Percentiles rank a stretch among this genome's conserved stretches.
Evolutionary conservation across 192 early-diverging fungal species (phyloP).

Genomic region (Backusella psychrophila): DNA sequence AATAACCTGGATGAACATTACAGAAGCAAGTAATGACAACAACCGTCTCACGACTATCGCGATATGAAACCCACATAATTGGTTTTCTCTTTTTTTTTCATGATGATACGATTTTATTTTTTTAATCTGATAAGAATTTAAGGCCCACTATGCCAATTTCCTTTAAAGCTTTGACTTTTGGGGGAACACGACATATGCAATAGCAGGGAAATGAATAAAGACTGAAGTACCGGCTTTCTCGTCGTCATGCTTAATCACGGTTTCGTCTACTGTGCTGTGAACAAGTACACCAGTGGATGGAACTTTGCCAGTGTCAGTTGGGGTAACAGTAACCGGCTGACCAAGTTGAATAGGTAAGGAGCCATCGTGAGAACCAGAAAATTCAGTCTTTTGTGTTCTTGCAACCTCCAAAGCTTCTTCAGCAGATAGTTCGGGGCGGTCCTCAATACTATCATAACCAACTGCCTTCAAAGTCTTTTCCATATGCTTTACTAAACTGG

Average conservation of each 20-base stretch:
- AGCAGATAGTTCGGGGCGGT: not conserved
- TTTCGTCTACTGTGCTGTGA: not conserved
- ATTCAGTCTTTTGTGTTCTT: not conserved
- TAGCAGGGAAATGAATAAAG: slow-evolving; percentile 26
- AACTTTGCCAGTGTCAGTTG: slow-evolving; percentile 17
- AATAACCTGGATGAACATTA: no score
- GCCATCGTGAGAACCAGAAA: not conserved
- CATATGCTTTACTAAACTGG: not conserved
- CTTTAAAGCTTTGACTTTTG: not conserved
- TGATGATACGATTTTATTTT: not conserved
- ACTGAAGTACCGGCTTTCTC: not conserved
- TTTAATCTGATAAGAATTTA: slow-evolving; percentile 1
- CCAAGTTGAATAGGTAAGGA: slow-evolving; percentile 13
- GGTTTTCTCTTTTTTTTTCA: no score
- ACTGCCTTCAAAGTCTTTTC: not conserved
- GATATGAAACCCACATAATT: no score
- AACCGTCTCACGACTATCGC: no score
- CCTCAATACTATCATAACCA: not conserved
- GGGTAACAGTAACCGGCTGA: slow-evolving; percentile 23
- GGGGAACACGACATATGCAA: slow-evolving; percentile 16
- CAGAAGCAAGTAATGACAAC: no score
- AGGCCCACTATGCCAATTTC: not conserved
- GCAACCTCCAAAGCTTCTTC: slow-evolving; percentile 29
- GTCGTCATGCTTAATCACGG: slow-evolving; percentile 7
- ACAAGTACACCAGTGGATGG: slow-evolving; percentile 19